Base-by-base conservation (phyloP, 2,329 filamentous ascomycete genomes). In the Trichoderma harzianum region DNA sequence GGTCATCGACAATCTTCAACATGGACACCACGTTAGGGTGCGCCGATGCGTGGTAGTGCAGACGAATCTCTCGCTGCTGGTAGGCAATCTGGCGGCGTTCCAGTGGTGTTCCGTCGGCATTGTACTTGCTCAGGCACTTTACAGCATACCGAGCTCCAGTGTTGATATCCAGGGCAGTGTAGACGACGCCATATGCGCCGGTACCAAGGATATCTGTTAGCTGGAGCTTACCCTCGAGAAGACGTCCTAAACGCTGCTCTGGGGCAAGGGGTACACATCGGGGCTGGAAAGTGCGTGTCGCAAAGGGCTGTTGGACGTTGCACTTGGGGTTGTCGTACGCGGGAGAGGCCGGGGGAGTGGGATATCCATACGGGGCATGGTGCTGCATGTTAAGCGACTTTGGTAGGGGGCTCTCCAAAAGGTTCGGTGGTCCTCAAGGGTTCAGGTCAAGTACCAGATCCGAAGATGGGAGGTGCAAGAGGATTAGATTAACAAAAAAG, bases 151-250 rank as follows among this genome's bases (percentile, higher is more conserved):
- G 91, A 72, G 90, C 88, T 80, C 92, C 89, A 76, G 91, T 95
- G 80, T 91, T 91, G 80, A 95, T 89, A 84, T 96, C 95, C 83
- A 93, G 86, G 78, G 95, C 95, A 75, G 91, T 90, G 85, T 98
- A 98, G 30, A 99, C 96, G 55, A 98, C 95, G 75, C 96, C 96
- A 83, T 99, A 99, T 72, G 96, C 96, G 77, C 96, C 96, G 65
- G 95, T 93, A 75, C 96, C 96, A 74, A 98, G 88, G 77, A 98
- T 93, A 74, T 90, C 89, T 74, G 91, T 93, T 78, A 98, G 86
- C 84, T 95, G 91, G 76, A 98, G 88, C 80, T 93, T 91, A 80
- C 92, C 92, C 77, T 93, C 93, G 75, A 98, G 88, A 76, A 95
- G 87, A 76, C 91, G 90, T 82, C 95, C 95, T 86, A 98, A 84